phyloP scores from a whole-genome alignment of 164 flowering plant genomes.

The Vitis amurensis region DNA sequence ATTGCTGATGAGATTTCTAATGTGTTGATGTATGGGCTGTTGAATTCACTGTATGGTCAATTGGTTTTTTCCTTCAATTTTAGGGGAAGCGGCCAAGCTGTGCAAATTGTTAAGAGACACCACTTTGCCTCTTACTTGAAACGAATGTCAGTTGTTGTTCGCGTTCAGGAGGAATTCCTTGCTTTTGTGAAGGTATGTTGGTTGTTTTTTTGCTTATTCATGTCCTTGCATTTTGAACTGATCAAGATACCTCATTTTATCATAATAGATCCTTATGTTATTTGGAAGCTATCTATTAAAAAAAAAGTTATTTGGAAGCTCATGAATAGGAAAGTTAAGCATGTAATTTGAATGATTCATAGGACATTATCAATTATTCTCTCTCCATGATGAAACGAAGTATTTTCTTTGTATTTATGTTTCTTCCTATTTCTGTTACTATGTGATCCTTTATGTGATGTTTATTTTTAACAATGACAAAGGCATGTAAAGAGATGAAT shows the following conservation, averaged over 20 bases:
- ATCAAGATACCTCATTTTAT: background rate
- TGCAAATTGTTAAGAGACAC: constrained; percentile 92
- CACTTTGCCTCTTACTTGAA: constrained; percentile 98
- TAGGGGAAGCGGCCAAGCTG: constrained; percentile 78
- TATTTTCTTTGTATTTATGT: too few species aligned
- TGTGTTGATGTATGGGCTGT: background rate
- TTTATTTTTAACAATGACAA: too few species aligned
- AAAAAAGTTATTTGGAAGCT: too few species aligned
- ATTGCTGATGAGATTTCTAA: background rate
- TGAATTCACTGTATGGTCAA: background rate
- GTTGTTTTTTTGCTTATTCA: background rate
- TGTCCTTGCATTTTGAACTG: too few species aligned
- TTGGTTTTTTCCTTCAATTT: constrained; percentile 6
- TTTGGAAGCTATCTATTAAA: too few species aligned
- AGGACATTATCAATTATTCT: too few species aligned
- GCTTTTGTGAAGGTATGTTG: constrained; percentile 87
- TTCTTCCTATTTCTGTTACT: too few species aligned
- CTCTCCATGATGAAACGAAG: too few species aligned
- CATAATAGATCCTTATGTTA: background rate
- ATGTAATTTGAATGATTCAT: too few species aligned
- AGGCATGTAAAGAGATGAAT: too few species aligned
- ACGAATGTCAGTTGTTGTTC: constrained; percentile 96
- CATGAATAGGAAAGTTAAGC: too few species aligned
- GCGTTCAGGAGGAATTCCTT: constrained; percentile 80
- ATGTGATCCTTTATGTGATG: too few species aligned